Conservation (phyloP, 345 rosid species). For the Laguncularia racemosa region DNA sequence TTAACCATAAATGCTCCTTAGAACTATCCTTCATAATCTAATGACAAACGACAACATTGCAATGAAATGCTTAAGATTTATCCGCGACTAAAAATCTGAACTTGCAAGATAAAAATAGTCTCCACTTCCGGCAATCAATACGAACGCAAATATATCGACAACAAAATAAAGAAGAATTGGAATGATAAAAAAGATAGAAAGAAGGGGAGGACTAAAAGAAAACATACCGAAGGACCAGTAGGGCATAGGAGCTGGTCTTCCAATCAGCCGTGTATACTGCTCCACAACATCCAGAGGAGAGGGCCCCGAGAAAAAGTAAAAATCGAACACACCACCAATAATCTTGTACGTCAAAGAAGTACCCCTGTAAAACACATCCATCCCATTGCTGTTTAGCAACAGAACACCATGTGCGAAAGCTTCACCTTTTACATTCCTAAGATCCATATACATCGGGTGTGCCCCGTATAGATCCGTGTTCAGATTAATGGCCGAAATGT, state of each 20-base stretch:
- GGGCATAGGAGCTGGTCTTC: slow-evolving; percentile 99
- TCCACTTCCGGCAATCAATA: too few relatives aligned
- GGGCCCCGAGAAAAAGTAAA: slow-evolving; percentile 83
- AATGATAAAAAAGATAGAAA: not conserved
- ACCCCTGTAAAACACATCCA: slow-evolving; percentile 90
- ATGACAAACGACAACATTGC: too few relatives aligned
- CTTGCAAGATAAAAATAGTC: too few relatives aligned
- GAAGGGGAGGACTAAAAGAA: slow-evolving; percentile 3
- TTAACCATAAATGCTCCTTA: too few relatives aligned
- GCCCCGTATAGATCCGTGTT: slow-evolving; percentile 89
- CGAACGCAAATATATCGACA: too few relatives aligned
- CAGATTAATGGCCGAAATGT: slow-evolving; percentile 73
- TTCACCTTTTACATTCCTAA: slow-evolving; percentile 64
- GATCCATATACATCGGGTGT: slow-evolving; percentile 96
- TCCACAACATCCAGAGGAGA: slow-evolving; percentile 71
- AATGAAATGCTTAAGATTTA: too few relatives aligned
- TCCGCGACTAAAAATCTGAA: too few relatives aligned
- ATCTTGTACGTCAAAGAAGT: slow-evolving; percentile 79
- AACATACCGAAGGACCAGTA: slow-evolving; percentile 89
- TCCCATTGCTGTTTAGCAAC: slow-evolving; percentile 86
- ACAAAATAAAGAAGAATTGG: not conserved
- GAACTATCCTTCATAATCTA: too few relatives aligned
- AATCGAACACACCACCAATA: slow-evolving; percentile 90
- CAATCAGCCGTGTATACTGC: slow-evolving; percentile 75
- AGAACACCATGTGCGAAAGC: slow-evolving; percentile 71